Evolutionary conservation across 1,139 yeast species (phyloP), one percentile per base, ranked within the genome.

Genomic region (Ogataea hybrid): DNA sequence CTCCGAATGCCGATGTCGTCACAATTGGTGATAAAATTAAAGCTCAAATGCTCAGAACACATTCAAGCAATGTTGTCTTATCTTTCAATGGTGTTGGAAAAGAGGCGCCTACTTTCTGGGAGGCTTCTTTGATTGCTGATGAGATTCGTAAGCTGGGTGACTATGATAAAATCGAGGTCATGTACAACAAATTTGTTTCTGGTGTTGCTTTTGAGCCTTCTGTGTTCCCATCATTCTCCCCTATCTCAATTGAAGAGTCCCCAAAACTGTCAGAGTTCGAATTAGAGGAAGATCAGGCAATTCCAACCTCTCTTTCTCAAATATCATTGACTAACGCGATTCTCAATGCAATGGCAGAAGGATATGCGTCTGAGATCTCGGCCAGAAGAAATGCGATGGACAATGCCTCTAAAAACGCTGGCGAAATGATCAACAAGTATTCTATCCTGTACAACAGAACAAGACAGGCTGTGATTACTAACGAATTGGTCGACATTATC

Each of bases 321-420:
- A 88, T 86, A 73, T 77, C 95, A 37, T 77, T 92, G 58, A 92
- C 97, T 56, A 90, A 88, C 79, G 80, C 88, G 62, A 77, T 92
- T 61, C 80, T 84, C 69, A 73, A 94, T 64, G 97, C 96, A 54
- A 79, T 90, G 79, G 92, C 97, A 56, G 97, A 92, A 69, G 97
- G 97, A 69, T 90, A 92, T 70, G 97, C 98, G 53, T 87, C 97
- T 46, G 98, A 92, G 77, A 78, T 90, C 59, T 85, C 95, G 56
- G 97, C 98, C 51, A 89, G 98, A 82, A 90, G 98, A 83, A 90
- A 89, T 69, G 98, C 98, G 61, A 92, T 92, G 98, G 98, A 92
- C 73, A 92, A 90, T 67, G 98, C 98, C 53, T 89, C 97, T 60
- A 92, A 92, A 95, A 92, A 90, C 68, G 98, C 98, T 54, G 96